phyloP scores from a whole-genome alignment of 257 asterid genomes.

The Lycium ferocissimum region DNA sequence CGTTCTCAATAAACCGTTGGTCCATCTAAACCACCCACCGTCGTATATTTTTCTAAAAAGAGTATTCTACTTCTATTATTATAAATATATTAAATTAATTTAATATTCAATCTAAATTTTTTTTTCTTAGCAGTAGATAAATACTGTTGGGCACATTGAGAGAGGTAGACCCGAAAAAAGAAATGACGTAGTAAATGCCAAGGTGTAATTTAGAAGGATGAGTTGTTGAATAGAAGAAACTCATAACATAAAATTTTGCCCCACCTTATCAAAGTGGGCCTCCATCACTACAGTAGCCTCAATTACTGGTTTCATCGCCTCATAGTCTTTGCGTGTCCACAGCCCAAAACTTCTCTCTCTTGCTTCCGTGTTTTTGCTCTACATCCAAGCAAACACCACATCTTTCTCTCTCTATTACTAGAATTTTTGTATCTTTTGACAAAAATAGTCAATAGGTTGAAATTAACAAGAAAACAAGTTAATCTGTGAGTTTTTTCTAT shows the following conservation, averaged over 20 bases:
- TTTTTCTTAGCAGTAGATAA: too few relatives aligned
- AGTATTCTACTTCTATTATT: too few relatives aligned
- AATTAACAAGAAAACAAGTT: conserved; percentile 7
- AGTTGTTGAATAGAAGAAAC: conserved; percentile 27
- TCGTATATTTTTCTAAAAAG: too few relatives aligned
- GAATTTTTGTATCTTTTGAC: conserved; percentile 10
- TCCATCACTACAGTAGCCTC: conserved; percentile 37
- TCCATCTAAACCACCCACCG: too few relatives aligned
- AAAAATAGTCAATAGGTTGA: not conserved
- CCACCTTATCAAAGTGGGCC: conserved; percentile 54
- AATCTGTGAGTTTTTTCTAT: not conserved
- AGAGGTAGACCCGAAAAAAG: not conserved
- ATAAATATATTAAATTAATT: too few relatives aligned
- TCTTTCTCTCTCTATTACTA: conserved; percentile 21
- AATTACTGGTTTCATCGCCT: conserved; percentile 36
- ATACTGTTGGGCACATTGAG: too few relatives aligned
- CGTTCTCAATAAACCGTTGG: too few relatives aligned
- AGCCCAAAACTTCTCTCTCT: conserved; percentile 44
- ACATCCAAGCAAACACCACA: conserved; percentile 48
- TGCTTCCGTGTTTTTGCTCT: conserved; percentile 46
- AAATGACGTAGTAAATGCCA: not conserved
- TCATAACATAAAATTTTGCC: not conserved
- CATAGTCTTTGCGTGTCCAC: conserved; percentile 56
- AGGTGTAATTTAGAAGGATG: conserved; percentile 40
- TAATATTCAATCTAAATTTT: too few relatives aligned